Evolutionary conservation across 768 basidiomycete genomes (phyloP), one percentile per base, ranked within the genome.

Genomic region (Bullera alba): DNA sequence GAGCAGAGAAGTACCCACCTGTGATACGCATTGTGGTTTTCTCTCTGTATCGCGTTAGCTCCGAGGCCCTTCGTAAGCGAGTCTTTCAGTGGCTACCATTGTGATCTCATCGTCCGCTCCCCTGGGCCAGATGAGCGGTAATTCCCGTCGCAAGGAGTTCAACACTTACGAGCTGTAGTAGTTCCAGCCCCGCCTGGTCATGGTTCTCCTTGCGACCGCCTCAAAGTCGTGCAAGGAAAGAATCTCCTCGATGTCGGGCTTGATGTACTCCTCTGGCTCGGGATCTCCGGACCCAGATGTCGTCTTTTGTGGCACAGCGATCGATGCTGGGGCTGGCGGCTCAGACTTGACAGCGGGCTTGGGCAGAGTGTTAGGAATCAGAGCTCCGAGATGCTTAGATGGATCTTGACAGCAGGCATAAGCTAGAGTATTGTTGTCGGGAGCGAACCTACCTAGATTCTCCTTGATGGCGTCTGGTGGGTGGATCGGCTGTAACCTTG

Each of bases 11-110:
- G 5, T 58, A 58, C 62, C 29, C 29, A 84, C 87, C 92, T 79
- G 60, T 96, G 92, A 66, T 85, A 97, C 2, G 91, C 92, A 45
- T 83, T 78, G 54, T 87, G 88, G 61, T 95, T 95, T 72, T 93
- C 90, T 42, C 90, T 79, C 55, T 59, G 30, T 3, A 15, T 44
- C 35, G n/a, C 23, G 14, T 6, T 16, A 29, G 6, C 25, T 28
- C 21, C 56, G 58, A 34, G 61, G 54, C 27, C 53, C 39, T 17
- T 2, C 25, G n/a, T 12, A 16, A 29, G 17, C 22, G 32, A 22
- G 42, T 25, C 4, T 50, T 32, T 4, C 37, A 23, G 19, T n/a
- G 12, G 75, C 81, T 71, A 89, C 88, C 67, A 71, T 65, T 76
- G 57, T 84, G 79, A 72, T 67, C 63, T 85, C 83, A 63, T 92